A percentile compares a stretch with the other conserved stretches of the same genome.
Conservation (phyloP, 2,329 filamentous ascomycete species). For the Aspergillus felis region DNA sequence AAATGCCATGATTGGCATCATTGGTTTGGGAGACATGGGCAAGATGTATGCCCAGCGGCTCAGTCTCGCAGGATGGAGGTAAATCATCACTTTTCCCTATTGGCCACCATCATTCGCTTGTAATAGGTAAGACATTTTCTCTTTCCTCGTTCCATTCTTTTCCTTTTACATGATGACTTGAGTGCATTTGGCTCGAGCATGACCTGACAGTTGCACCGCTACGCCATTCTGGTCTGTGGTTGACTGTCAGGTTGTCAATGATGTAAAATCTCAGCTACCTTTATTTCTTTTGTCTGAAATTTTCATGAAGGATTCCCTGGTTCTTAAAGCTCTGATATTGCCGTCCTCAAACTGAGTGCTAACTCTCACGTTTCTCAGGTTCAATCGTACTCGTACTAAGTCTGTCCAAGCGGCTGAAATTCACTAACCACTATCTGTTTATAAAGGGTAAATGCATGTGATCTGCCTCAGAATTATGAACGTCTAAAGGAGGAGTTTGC, state of each 20-base stretch:
- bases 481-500: slow-evolving; percentile 75
- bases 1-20: slow-evolving; percentile 80
- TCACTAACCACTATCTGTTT: background rate
- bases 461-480: slow-evolving; percentile 84
- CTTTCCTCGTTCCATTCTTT: slow-evolving; percentile 4
- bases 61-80: slow-evolving; percentile 91
- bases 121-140: slow-evolving; percentile 28
- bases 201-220: slow-evolving; percentile 57
- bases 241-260: slow-evolving; percentile 71
- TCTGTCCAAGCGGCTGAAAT: background rate
- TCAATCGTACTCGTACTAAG: background rate
- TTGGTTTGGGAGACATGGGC: slow-evolving; percentile 99
- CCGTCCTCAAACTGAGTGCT: background rate
- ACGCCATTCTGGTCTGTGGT: slow-evolving; percentile 70
- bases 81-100: slow-evolving; percentile 5
- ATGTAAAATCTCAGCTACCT: slow-evolving; percentile 99
- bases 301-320: slow-evolving; percentile 58
- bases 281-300: slow-evolving; percentile 78
- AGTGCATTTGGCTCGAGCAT: slow-evolving; percentile 99
- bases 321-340: background rate
- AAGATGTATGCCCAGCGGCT: slow-evolving; percentile 94
- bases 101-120: slow-evolving; percentile 9
- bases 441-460: slow-evolving; percentile 66
- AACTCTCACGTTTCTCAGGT: background rate
- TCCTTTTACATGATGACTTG: slow-evolving; percentile 83